Evolutionary conservation across 2,329 filamentous ascomycete species (phyloP).

Genomic region (Daldinia eschscholtzii): DNA sequence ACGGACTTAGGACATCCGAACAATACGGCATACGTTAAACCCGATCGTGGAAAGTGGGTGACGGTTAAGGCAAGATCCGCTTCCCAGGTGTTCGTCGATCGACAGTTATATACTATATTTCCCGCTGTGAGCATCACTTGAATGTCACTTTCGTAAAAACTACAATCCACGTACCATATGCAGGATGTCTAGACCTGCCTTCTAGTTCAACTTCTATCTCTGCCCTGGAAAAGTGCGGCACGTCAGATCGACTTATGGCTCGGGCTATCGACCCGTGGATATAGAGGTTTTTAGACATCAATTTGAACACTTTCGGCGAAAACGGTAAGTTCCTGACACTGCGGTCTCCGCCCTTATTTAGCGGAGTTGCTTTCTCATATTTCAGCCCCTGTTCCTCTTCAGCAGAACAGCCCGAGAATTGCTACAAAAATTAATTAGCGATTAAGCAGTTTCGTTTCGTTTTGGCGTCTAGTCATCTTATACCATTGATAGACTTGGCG

Average conservation of each 20-base stretch:
- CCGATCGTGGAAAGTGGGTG: slow-evolving; percentile 46
- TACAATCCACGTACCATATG: slow-evolving; percentile 30
- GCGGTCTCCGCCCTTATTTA: slow-evolving; percentile 5
- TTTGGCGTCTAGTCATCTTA: too few relatives aligned
- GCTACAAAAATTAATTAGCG: too few relatives aligned
- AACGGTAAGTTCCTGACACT: slow-evolving; percentile 43
- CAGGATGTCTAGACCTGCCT: neutral
- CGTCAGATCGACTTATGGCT: slow-evolving; percentile 45
- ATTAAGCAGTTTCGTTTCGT: too few relatives aligned
- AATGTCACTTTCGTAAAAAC: too few relatives aligned
- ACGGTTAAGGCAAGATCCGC: slow-evolving; percentile 46
- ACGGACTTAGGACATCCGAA: slow-evolving; percentile 42
- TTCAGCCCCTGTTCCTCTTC: neutral
- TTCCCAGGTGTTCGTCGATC: slow-evolving; percentile 48
- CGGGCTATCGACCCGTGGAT: slow-evolving; percentile 45
- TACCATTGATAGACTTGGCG: too few relatives aligned
- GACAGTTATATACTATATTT: slow-evolving; percentile 47
- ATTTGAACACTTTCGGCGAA: slow-evolving; percentile 34
- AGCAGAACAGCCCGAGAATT: too few relatives aligned
- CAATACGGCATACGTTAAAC: slow-evolving; percentile 44
- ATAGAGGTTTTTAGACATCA: slow-evolving; percentile 38
- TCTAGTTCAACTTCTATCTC: slow-evolving; percentile 29
- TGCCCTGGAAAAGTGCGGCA: slow-evolving; percentile 43
- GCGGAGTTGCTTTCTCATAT: too few relatives aligned
- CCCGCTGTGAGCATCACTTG: too few relatives aligned